Conservation (phyloP, 441 rosid genomes). For the Croton laevigatus region DNA sequence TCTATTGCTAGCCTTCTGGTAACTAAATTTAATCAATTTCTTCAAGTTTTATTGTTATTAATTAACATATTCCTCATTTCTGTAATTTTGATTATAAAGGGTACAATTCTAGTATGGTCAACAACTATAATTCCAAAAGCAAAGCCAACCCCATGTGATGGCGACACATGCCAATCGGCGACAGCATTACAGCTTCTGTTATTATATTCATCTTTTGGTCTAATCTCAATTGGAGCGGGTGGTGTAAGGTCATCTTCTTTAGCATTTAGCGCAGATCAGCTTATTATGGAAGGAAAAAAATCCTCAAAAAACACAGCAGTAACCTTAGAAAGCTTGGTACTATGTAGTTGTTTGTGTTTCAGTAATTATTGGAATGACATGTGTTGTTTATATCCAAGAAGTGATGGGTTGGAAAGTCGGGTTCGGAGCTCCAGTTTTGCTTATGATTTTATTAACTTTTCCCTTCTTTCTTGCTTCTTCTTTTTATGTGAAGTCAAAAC, state of each 20-base stretch:
- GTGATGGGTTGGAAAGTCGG: slow-evolving; percentile 59
- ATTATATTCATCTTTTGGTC: slow-evolving; percentile 39
- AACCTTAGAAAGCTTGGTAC: slow-evolving; percentile 33
- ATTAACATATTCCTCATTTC: too few species aligned
- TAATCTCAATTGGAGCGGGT: slow-evolving; percentile 60
- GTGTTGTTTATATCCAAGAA: slow-evolving; percentile 57
- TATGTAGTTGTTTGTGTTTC: slow-evolving; percentile 33
- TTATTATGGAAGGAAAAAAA: background rate
- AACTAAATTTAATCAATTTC: background rate
- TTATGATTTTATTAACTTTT: slow-evolving; percentile 45
- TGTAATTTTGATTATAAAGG: slow-evolving; percentile 21
- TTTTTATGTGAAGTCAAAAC: slow-evolving; percentile 39
- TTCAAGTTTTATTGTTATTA: too few species aligned
- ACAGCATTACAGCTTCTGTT: slow-evolving; percentile 39
- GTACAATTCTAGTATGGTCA: slow-evolving; percentile 46
- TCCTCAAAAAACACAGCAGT: background rate
- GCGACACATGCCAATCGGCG: slow-evolving; percentile 34
- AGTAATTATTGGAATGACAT: slow-evolving; percentile 37
- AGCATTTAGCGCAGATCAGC: slow-evolving; percentile 42
- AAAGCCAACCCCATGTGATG: slow-evolving; percentile 37
- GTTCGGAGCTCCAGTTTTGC: slow-evolving; percentile 46
- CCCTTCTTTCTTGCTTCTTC: slow-evolving; percentile 52
- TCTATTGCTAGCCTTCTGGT: too few species aligned
- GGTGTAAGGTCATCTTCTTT: slow-evolving; percentile 53
- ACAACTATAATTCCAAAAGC: slow-evolving; percentile 44